Base-by-base conservation (phyloP, 176 grass and related monocot genomes). In the Miscanthus lutarioriparius region DNA sequence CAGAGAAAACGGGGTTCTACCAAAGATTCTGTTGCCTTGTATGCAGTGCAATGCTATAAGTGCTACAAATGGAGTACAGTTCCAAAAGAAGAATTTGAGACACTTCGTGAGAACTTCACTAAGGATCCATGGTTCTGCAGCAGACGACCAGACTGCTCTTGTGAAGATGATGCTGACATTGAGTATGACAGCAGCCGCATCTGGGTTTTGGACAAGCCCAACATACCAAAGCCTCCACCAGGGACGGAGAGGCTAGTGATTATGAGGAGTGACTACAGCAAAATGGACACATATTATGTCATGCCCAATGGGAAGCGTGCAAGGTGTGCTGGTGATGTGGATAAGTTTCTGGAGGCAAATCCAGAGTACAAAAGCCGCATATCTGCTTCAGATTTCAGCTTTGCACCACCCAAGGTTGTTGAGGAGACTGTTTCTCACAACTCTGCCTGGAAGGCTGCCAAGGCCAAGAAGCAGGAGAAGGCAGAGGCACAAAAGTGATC, bases 241-340 rank as follows among this genome's bases (percentile, higher is more conserved):
- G 79, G 77, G 12, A 89, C 91, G 0, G 93, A 98, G 70, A 90
- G 96, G 75, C 56, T 90, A 62, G 45, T 92, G 79, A 73, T 90
- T 48, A 90, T 98, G 89, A 90, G n/a, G n/a, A n/a, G 93, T 63
- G 91, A 98, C 81, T 88, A 84, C 62, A 90, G 86, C 26, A 95
- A 98, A 93, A 86, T 95, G 87, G 96, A 98, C 83, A 86, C 85
- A 28, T 87, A 90, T 63, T 95, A 95, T 79, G 49, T 91, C 68
- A 85, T 98, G 96, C 96, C 96, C 25, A 98, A 98, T 30, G 93
- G 96, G 33, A 95, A 94, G 80, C 85, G 81, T 80, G 82, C 65
- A 70, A 95, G 86, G 80, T 84, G 91, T 72, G 25, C 75, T 1
- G 84, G 63, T 67, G 96, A 95, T 4, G 87, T 98, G 43, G 89